phyloP scores from a whole-genome alignment of 169 alveolate species.

The Toxoplasma gondii region DNA sequence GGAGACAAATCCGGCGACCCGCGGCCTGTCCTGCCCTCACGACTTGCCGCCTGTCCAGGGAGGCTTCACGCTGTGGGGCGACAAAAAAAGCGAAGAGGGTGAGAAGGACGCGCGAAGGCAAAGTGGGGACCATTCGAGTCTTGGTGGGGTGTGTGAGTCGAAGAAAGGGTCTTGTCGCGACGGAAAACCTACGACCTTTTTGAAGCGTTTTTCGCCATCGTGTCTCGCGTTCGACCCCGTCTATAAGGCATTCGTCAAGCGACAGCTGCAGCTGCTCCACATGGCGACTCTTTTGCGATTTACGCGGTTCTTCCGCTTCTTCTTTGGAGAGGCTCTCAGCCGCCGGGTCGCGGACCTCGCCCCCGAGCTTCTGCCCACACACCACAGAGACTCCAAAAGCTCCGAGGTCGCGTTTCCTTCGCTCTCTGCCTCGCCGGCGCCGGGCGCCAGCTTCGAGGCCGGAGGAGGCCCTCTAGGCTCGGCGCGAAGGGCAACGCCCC shows the following conservation, averaged over 20 bases:
- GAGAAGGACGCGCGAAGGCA: not conserved
- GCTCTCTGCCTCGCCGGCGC: conserved; percentile 23
- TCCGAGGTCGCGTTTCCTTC: conserved; percentile 24
- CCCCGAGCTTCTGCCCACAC: no score
- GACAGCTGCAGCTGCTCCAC: conserved; percentile 62
- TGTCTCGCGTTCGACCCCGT: conserved; percentile 47
- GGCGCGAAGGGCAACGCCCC: not conserved
- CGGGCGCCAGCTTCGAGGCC: conserved; percentile 3
- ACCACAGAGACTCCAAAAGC: conserved; percentile 50
- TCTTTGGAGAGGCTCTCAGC: conserved; percentile 2
- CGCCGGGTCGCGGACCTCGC: no score
- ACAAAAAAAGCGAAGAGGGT: not conserved
- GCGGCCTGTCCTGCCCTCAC: not conserved
- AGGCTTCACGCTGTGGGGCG: not conserved
- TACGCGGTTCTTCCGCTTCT: conserved; percentile 48
- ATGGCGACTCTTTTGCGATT: conserved; percentile 53
- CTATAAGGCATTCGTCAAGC: conserved; percentile 46
- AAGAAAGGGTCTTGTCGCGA: not conserved
- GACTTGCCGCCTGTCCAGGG: not conserved
- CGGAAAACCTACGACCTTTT: no score
- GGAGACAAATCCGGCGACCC: not conserved
- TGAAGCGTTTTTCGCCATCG: not conserved
- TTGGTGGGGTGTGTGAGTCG: not conserved
- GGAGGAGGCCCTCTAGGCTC: not conserved
- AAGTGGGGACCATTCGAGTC: not conserved